Percentiles rank a stretch among this genome's conserved stretches.
These are phyloP conservation scores for Coniochaeta sp. DNA, from an alignment of 2,329 filamentous ascomycete species.

Conservation along the genomic window DNA sequence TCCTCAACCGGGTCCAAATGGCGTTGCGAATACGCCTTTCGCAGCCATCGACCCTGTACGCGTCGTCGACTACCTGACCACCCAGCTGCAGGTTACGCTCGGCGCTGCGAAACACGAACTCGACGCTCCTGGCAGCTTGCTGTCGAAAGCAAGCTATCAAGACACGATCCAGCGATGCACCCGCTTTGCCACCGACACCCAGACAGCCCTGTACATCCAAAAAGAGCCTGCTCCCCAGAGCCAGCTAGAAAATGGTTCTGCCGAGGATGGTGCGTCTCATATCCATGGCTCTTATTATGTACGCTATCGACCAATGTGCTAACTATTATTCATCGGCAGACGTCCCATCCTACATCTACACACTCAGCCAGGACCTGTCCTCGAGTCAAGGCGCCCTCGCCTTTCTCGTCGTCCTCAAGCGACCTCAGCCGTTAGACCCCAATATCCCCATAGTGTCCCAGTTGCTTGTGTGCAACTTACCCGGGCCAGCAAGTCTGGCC, in stretches of 20 bases:
- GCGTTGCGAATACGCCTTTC: conserved; percentile 37
- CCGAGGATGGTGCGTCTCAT: conserved; percentile 32
- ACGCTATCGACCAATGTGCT: conserved; percentile 10
- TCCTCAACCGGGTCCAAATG: conserved; percentile 37
- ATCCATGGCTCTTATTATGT: conserved; percentile 3
- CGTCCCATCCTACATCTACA: conserved; percentile 58
- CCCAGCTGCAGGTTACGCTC: conserved; percentile 65
- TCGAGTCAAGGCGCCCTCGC: conserved; percentile 73
- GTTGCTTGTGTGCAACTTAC: conserved; percentile 87
- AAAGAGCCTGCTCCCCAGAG: conserved; percentile 62
- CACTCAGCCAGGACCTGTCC: conserved; percentile 72
- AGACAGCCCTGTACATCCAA: conserved; percentile 83
- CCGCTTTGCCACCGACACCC: conserved; percentile 81
- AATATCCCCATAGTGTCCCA: conserved; percentile 76
- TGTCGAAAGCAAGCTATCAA: conserved; percentile 61
- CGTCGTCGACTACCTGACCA: conserved; percentile 64
- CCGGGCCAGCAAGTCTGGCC: conserved; percentile 67
- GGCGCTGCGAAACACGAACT: conserved; percentile 73
- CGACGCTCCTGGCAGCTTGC: conserved; percentile 70
- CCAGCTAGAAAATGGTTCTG: conserved; percentile 39
- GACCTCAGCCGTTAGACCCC: conserved; percentile 79
- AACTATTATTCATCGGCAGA: conserved; percentile 13
- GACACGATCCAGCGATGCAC: conserved; percentile 84
- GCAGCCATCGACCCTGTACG: conserved; percentile 57
- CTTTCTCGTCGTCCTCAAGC: conserved; percentile 85